phyloP scores from a whole-genome alignment of 2,329 filamentous ascomycete genomes.

The Dactylellina haptotyla region DNA sequence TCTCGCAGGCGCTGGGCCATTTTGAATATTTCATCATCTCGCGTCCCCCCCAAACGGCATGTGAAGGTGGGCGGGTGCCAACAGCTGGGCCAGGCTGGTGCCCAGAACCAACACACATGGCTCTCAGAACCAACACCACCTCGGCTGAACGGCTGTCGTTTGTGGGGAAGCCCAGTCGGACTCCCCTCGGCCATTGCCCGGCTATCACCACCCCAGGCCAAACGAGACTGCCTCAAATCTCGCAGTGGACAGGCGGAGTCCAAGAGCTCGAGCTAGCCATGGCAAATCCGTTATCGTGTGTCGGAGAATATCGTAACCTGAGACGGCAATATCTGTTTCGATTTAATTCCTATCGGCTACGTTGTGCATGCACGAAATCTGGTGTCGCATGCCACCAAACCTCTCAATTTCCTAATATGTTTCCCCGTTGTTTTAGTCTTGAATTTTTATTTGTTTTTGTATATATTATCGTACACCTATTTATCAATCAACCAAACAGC shows the following conservation, averaged over 20 bases:
- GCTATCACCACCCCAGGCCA: neutral
- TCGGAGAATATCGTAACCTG: constrained; percentile 46
- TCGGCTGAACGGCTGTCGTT: constrained; percentile 51
- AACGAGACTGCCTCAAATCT: too few species aligned
- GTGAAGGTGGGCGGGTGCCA: constrained; percentile 13
- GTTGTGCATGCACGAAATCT: too few species aligned
- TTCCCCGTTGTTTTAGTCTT: too few species aligned
- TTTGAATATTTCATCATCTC: neutral
- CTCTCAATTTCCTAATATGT: too few species aligned
- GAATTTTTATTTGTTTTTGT: too few species aligned
- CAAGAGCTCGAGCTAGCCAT: neutral
- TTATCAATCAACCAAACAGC: too few species aligned
- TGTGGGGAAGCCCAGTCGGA: constrained; percentile 19
- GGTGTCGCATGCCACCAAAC: neutral
- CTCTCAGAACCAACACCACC: constrained; percentile 39
- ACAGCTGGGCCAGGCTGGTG: neutral
- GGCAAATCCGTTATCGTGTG: constrained; percentile 32
- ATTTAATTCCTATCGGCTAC: neutral
- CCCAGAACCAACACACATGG: neutral
- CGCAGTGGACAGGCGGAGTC: constrained; percentile 19
- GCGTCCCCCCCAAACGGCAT: neutral
- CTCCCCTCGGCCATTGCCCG: constrained; percentile 47
- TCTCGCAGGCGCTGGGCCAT: neutral
- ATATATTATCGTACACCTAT: too few species aligned
- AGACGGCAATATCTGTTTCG: neutral